Base-by-base conservation (phyloP, 2,329 filamentous ascomycete species). In the Dactylellina sp. region DNA sequence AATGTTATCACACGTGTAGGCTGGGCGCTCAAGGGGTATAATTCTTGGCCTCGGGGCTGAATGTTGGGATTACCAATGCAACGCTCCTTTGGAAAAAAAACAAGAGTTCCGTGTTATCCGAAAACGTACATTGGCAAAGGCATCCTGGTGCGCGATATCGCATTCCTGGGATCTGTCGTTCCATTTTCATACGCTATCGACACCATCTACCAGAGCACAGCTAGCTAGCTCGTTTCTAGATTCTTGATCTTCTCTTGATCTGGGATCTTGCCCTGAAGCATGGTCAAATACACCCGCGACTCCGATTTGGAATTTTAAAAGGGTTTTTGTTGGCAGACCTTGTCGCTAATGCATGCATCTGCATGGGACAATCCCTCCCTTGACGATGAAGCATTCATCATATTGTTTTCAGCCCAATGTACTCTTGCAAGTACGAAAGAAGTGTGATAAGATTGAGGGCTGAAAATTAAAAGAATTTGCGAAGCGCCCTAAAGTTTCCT, bases 321-420 rank as follows among this genome's bases (percentile, higher is more conserved):
- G 20, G 32, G n/a, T 65, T 46, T 24, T 66, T 47, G 50, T 18
- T 57, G 52, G 52, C 53, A 47, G 5, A 35, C 2, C 3, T 22
- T 11, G 53, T 59, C 62, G 62, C 62, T 66, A 59, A 66, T 59
- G 62, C 62, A 66, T 66, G 62, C 62, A 56, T 24, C 42, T 56
- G 28, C 62, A 66, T 59, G 62, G 62, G 32, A 57, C 40, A 56
- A 56, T 65, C 62, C 49, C 35, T 47, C 42, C 52, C 62, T 28
- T 28, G 49, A 32, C 20, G n/a, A 55, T 47, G 49, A 35, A 35
- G 28, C 28, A 4, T 32, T n/a, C 25, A 20, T 25, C 28, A 18
- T 24, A 25, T 40, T 50, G 14, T 28, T n/a, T 53, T 53, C 25
- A 39, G 49, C 46, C 46, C 46, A 50, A 28, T 16, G 11, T 25